Evolutionary conservation across 129 eudicot species (phyloP), one percentile per base, ranked within the genome.

Genomic region (Chrysanthemum makinoi): DNA sequence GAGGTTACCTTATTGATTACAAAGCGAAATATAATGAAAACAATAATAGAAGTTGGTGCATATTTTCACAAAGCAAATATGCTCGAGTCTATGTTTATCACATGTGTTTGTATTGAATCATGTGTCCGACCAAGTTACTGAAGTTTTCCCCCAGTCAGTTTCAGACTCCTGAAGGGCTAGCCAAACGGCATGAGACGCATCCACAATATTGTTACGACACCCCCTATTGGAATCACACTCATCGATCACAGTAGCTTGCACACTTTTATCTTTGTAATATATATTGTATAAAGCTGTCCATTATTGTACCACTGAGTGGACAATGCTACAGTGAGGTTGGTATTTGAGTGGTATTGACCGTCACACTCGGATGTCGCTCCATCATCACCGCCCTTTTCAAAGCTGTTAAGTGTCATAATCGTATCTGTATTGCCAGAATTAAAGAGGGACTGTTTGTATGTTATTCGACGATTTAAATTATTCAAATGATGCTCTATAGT

Each of bases 161-260:
- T 49, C 19, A 50, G 60, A 26, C 62, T 62, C 70, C 15, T 54
- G 39, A 1, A 73, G 62, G 0, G 77, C 77, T 30, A 62, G 0
- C 77, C 77, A 73, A 63, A 73, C 77, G 0, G 70, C 77, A 10
- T 51, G 17, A 73, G 69, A 73, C 12, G 77, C 69, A 62, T 73
- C 77, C 62, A 73, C 70, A 30, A 73, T 73, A 73, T 73, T 18
- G 62, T 62, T n/a, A n/a, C n/a, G n/a, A n/a, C n/a, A n/a, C n/a
- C n/a, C n/a, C n/a, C n/a, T n/a, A n/a, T n/a, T n/a, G n/a, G n/a
- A n/a, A n/a, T n/a, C n/a, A n/a, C n/a, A n/a, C n/a, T n/a, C n/a
- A n/a, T n/a, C n/a, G n/a, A n/a, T n/a, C n/a, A n/a, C n/a, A n/a
- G n/a, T n/a, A n/a, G n/a, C n/a, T n/a, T n/a, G n/a, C n/a, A n/a